These are phyloP conservation scores for Aureoboletus auriporus DNA, from an alignment of 768 basidiomycete species.

Conservation along the genomic window DNA sequence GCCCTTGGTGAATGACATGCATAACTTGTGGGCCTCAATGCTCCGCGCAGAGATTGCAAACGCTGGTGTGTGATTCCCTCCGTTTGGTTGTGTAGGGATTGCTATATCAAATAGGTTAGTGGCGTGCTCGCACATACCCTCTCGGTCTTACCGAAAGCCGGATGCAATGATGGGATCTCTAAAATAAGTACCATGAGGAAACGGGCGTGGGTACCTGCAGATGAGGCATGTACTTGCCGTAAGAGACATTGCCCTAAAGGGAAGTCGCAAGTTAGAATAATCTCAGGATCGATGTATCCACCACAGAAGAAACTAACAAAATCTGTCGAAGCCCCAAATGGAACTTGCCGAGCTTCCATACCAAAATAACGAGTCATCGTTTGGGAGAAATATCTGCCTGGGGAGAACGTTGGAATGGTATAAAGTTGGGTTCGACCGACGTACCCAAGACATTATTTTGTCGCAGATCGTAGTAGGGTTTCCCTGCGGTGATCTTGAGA, in stretches of 20 bases:
- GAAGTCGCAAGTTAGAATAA: constrained; percentile 8
- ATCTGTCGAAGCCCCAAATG: constrained; percentile 65
- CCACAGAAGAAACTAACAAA: constrained; percentile 49
- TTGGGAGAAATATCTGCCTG: constrained; percentile 54
- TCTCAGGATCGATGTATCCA: neutral
- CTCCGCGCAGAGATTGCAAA: constrained; percentile 61
- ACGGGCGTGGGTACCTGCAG: constrained; percentile 2
- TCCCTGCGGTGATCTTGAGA: constrained; percentile 39
- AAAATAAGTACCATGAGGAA: constrained; percentile 13
- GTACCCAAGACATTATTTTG: constrained; percentile 57
- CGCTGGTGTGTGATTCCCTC: constrained; percentile 72
- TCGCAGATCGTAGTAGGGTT: constrained; percentile 51
- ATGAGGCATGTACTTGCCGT: constrained; percentile 41
- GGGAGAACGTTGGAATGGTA: constrained; percentile 3
- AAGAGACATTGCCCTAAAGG: constrained; percentile 68
- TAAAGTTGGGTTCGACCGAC: constrained; percentile 10
- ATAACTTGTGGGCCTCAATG: constrained; percentile 57
- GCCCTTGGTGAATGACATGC: constrained; percentile 54
- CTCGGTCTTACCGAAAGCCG: constrained; percentile 47
- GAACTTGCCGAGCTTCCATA: constrained; percentile 30
- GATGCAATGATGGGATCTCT: constrained; percentile 65
- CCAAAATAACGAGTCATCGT: constrained; percentile 44
- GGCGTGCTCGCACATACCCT: neutral
- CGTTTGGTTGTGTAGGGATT: constrained; percentile 66
- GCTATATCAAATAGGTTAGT: constrained; percentile 38